Percentiles rank a stretch among this genome's conserved stretches.
These are phyloP conservation scores for Serendipita sp. DNA, from an alignment of 768 basidiomycete species.

Conservation along the genomic window DNA sequence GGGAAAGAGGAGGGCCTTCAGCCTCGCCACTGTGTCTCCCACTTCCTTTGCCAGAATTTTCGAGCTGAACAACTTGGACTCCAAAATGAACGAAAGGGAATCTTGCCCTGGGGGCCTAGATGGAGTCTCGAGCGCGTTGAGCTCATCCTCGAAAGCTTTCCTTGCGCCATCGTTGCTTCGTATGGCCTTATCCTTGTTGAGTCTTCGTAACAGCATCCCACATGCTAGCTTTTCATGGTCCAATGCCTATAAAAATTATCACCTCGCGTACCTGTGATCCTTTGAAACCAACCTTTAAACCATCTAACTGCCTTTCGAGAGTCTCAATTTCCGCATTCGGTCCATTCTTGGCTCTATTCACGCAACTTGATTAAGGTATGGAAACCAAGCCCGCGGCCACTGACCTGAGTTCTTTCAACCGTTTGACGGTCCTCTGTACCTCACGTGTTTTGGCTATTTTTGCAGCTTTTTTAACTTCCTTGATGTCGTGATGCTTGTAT, in stretches of 20 bases:
- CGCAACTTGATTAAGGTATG: background rate
- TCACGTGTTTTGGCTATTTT: slow-evolving; percentile 76
- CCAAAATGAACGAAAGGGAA: slow-evolving; percentile 35
- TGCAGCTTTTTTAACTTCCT: slow-evolving; percentile 54
- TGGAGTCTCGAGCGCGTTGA: slow-evolving; percentile 25
- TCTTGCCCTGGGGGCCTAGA: no score
- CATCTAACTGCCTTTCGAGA: slow-evolving; percentile 42
- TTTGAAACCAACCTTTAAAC: slow-evolving; percentile 41
- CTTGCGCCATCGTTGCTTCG: background rate
- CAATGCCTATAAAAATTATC: slow-evolving; percentile 17
- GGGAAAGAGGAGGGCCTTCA: slow-evolving; percentile 25
- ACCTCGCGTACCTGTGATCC: background rate
- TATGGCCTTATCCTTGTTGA: slow-evolving; percentile 51
- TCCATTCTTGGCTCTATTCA: slow-evolving; percentile 26
- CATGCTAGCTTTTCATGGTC: slow-evolving; percentile 43
- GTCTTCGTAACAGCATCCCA: slow-evolving; percentile 52
- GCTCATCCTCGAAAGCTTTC: background rate
- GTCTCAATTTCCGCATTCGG: slow-evolving; percentile 28
- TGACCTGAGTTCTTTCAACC: slow-evolving; percentile 54
- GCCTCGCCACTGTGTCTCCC: slow-evolving; percentile 31
- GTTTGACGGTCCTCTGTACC: slow-evolving; percentile 68
- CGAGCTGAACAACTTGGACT: slow-evolving; percentile 59
- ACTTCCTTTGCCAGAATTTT: slow-evolving; percentile 54
- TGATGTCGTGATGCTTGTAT: slow-evolving; percentile 54
- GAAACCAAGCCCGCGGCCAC: slow-evolving; percentile 7